phyloP scores from a whole-genome alignment of 2,329 filamentous ascomycete genomes.

The Aspergillus persii region DNA sequence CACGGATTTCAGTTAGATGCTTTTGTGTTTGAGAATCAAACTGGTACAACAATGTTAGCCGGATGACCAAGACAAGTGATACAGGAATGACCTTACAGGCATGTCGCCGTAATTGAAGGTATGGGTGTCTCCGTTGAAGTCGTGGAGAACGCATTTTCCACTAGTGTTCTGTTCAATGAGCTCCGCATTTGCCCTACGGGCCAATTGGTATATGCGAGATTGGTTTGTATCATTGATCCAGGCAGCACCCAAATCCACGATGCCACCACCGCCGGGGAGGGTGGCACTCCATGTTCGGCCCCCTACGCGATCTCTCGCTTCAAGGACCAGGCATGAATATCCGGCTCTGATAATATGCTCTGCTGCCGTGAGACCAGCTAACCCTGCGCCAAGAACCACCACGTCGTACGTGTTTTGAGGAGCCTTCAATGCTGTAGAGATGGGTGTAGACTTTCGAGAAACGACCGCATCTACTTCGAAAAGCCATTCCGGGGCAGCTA shows the following conservation, averaged over 20 bases:
- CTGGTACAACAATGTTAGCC: not conserved
- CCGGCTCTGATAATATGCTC: not conserved
- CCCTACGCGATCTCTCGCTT: conserved; percentile 45
- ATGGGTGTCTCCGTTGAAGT: conserved; percentile 13
- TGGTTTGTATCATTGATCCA: conserved; percentile 62
- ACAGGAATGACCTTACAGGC: not conserved
- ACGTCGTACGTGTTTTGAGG: not conserved
- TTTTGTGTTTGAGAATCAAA: not conserved
- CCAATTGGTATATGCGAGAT: conserved; percentile 42
- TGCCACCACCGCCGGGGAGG: conserved; percentile 13
- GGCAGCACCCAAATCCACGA: conserved; percentile 55
- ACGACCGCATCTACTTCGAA: conserved; percentile 19
- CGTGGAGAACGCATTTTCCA: conserved; percentile 46
- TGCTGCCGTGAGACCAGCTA: not conserved
- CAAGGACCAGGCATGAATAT: conserved; percentile 31
- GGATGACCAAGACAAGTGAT: not conserved
- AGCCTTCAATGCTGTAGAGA: not conserved
- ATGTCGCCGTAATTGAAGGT: not conserved
- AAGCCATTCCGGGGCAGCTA: conserved; percentile 29
- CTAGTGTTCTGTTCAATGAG: conserved; percentile 49
- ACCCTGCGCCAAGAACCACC: not conserved
- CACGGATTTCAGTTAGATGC: not conserved
- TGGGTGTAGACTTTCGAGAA: conserved; percentile 1
- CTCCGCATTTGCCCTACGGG: conserved; percentile 33
- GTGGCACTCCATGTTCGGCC: conserved; percentile 39